Conservation (phyloP, 176 grass and related monocot genomes). For the bread wheat (Triticum aestivum) region IWGSC_CS_RefSeq_v2.1 NC_057800.1:663457105-663457604, state of each 20-base stretch:
- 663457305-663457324: neutral
- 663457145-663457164: conserved; percentile 81
- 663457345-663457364: neutral
- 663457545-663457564: conserved; percentile 83
- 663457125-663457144: conserved; percentile 84
- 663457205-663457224: conserved; percentile 63
- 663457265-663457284: neutral
- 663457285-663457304: neutral
- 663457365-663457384: neutral
- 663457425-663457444: neutral
- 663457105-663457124: conserved; percentile 11
- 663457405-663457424: neutral
- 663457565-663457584: conserved; percentile 66
- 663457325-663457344: neutral
- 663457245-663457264: neutral
- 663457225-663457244: neutral
- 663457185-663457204: conserved; percentile 86
- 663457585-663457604: conserved; percentile 56
- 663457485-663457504: conserved; percentile 82
- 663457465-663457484: conserved; percentile 70
- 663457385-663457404: conserved; percentile 1
- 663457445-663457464: neutral
- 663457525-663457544: conserved; percentile 75
- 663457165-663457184: conserved; percentile 80
- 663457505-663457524: conserved; percentile 77